Evolutionary conservation across 2,329 filamentous ascomycete species (phyloP).

Genomic region (Didymella exigua): DNA sequence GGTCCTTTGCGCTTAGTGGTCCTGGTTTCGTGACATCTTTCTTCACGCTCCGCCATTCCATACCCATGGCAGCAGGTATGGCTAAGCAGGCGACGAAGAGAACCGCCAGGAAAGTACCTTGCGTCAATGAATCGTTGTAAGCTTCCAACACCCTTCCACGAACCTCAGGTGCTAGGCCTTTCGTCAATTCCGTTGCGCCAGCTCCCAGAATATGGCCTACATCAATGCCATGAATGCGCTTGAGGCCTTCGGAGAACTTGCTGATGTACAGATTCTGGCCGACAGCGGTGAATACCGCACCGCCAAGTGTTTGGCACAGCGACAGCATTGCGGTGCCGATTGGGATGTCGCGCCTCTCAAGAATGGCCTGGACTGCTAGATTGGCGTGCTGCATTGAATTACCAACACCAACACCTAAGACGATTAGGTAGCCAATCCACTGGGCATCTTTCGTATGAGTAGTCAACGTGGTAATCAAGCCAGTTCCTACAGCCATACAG

Average conservation of each 20-base stretch:
- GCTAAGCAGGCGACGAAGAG: constrained; percentile 61
- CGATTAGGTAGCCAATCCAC: constrained; percentile 42
- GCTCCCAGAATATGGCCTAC: constrained; percentile 48
- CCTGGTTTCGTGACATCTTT: constrained; percentile 36
- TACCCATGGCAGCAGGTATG: constrained; percentile 59
- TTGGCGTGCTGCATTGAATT: constrained; percentile 53
- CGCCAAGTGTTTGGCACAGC: constrained; percentile 53
- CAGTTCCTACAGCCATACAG: constrained; percentile 52
- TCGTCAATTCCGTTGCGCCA: constrained; percentile 64
- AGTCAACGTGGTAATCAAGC: constrained; percentile 51
- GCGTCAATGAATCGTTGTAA: constrained; percentile 38
- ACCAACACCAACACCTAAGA: constrained; percentile 49
- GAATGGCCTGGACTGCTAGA: constrained; percentile 52
- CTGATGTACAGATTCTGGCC: constrained; percentile 56
- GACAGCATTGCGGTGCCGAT: constrained; percentile 54
- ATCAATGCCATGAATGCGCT: constrained; percentile 46
- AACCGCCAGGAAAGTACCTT: constrained; percentile 62
- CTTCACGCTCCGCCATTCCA: constrained; percentile 72
- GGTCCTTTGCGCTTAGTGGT: background rate
- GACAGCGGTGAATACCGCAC: constrained; percentile 54
- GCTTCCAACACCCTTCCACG: constrained; percentile 28
- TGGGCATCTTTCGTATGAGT: constrained; percentile 36
- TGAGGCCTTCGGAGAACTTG: constrained; percentile 47
- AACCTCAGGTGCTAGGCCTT: constrained; percentile 25
- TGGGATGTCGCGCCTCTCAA: constrained; percentile 49